Conservation (phyloP, 2,329 filamentous ascomycete genomes). For the Aureobasidium mangrovei region DNA sequence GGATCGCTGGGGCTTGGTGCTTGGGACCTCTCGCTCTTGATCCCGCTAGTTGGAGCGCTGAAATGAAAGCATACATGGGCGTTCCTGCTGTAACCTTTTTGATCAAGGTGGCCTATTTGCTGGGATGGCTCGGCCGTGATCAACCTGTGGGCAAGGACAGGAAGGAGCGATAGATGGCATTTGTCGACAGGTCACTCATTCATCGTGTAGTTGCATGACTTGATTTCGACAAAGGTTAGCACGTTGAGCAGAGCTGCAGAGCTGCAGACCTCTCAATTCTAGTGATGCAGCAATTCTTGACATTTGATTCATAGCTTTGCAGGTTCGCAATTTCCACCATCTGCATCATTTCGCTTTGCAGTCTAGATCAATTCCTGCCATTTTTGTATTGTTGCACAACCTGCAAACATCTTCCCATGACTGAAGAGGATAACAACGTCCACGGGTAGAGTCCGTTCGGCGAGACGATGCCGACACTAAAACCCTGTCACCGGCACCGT, state of each 20-base stretch:
- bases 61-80: slow-evolving; percentile 9
- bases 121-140: slow-evolving; percentile 1
- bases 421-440: neutral
- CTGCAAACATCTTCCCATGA: neutral
- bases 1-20: slow-evolving; percentile 3
- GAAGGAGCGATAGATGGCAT: neutral
- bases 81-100: slow-evolving; percentile 3
- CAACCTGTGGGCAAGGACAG: neutral
- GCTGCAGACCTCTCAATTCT: no score
- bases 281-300: no score
- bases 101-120: slow-evolving; percentile 6
- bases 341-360: no score
- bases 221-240: no score
- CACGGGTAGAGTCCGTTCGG: neutral
- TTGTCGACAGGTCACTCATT: neutral
- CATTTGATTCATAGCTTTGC: no score
- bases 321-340: no score
- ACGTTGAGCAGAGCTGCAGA: no score
- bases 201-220: no score
- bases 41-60: slow-evolving; percentile 2
- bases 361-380: no score
- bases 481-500: neutral
- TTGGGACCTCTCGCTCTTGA: slow-evolving; percentile 5
- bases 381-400: neutral
- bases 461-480: neutral